Evolutionary conservation across 306 rosid genomes (phyloP), one percentile per base, ranked within the genome.

Genomic region (Neltuma alba): DNA sequence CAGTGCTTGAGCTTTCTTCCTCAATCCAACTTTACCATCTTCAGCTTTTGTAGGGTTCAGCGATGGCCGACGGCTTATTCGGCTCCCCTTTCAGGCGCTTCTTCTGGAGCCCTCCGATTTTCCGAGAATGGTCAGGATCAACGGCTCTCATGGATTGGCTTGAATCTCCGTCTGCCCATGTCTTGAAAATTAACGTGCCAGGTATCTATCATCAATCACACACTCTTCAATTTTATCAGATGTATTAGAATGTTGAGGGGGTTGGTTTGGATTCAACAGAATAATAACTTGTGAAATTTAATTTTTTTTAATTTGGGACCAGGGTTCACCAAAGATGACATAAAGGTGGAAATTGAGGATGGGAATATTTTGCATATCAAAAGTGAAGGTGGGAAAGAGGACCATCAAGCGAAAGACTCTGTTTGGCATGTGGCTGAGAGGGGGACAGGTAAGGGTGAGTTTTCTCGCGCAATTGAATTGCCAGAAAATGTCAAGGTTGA

Each of bases 91-190:
- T 85, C 9, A 78, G 86, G 74, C 86, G 91, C 30, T 72, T 90
- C 62, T 47, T 92, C 50, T 88, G 80, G 89, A 84, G 84, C 72
- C 85, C 94, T 86, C 86, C 91, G 16, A 70, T 88, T 67, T 81
- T 58, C 72, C 72, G 83, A 54, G 90, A 85, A 28, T 92, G 89
- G 81, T 86, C 91, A 1, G 89, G 89, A 7, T 85, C 97, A 38
- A 81, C 84, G 16, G 93, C 89, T 7, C 92, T 84, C 74, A 70
- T 94, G 89, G 97, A 94, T 83, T 94, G 97, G 97, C 81, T 90
- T 52, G 98, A 94, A 87, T 85, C 92, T 52, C 89, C 93, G 0
- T 76, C 73, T 65, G 78, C 92, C 16, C 96, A 92, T 76, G 86
- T 88, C 87, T 72, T 92, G 75, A 92, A 90, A 82, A 40, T 94